A percentile compares a stretch with the other conserved stretches of the same genome.
Evolutionary conservation across 2,329 filamentous ascomycete species (phyloP).

Genomic region (Xylariaceae sp.): DNA sequence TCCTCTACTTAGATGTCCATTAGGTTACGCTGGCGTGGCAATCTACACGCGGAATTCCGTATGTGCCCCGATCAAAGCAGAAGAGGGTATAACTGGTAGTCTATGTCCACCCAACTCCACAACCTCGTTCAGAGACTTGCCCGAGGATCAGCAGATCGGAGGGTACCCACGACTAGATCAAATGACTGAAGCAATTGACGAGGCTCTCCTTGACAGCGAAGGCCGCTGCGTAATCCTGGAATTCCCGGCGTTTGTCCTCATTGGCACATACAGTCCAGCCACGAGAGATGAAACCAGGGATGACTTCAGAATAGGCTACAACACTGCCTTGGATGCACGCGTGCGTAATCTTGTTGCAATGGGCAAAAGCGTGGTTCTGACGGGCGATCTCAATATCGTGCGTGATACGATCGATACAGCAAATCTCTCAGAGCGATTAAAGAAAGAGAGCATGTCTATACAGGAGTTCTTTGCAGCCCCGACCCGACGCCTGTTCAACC

Average conservation of each 20-base stretch:
- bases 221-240: slow-evolving; percentile 88
- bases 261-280: slow-evolving; percentile 90
- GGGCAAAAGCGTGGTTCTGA: slow-evolving; percentile 81
- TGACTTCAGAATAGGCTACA: slow-evolving; percentile 76
- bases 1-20: slow-evolving; percentile 6
- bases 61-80: slow-evolving; percentile 82
- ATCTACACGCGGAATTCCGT: slow-evolving; percentile 88
- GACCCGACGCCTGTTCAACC: slow-evolving; percentile 76
- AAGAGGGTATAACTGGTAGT: slow-evolving; percentile 87
- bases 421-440: slow-evolving; percentile 65
- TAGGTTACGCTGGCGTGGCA: slow-evolving; percentile 91
- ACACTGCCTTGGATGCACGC: slow-evolving; percentile 74
- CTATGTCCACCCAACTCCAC: slow-evolving; percentile 69
- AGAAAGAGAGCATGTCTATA: slow-evolving; percentile 63
- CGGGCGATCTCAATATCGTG: slow-evolving; percentile 84
- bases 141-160: slow-evolving; percentile 72
- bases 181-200: slow-evolving; percentile 61
- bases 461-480: slow-evolving; percentile 71
- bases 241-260: slow-evolving; percentile 89
- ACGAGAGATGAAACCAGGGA: slow-evolving; percentile 80
- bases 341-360: slow-evolving; percentile 76
- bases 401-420: slow-evolving; percentile 70
- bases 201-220: slow-evolving; percentile 76
- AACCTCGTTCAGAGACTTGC: slow-evolving; percentile 69
- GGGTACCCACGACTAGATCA: slow-evolving; percentile 76